Base-by-base conservation (phyloP, 192 early-diverging fungal genomes). In the Coemansia sp. region DNA sequence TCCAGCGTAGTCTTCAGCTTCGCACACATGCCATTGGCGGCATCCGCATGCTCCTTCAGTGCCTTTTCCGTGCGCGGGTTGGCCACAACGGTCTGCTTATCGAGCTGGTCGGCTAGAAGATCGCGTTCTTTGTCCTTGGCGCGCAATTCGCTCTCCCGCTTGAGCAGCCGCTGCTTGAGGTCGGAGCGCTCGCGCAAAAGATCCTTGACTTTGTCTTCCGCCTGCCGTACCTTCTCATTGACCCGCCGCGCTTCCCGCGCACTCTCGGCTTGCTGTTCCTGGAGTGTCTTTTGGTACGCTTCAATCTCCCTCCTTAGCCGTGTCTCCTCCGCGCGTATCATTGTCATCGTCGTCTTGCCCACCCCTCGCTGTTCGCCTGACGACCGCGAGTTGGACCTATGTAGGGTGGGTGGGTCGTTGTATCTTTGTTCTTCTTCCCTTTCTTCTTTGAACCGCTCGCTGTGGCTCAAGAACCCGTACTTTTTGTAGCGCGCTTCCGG, bases 401-500 rank as follows among this genome's bases (percentile, higher is more conserved):
- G 45, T 7, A 63, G 27, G 33, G 72, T 37, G 2, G 37, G 51
- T 1, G 17, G 62, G 10, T 9, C 29, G 24, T 40, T 48, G 0
- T n/a, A 62, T 8, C 54, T 39, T 21, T 51, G 57, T 9, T 48
- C 17, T 11, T 63, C 66, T 7, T 60, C 57, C 17, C 29, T 62
- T 6, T 62, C 65, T 8, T 39, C 42, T 41, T 66, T 60, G 67
- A 83, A 83, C 42, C 81, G 51, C 34, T 71, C 72, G 16, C 61
- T 57, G 11, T 78, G 72, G 21, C 45, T 72, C 39, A 83, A 14
- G 19, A 78, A 78, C 13, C 76, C 76, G 67, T 78, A 83, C 50
- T 68, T 74, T 31, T 83, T 78, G 65, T 83, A 74, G 16, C 59
- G 59, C 27, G 64, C 64, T 16, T 78, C 81, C 16, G 74, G 70